A percentile compares a stretch with the other conserved stretches of the same genome.
These are phyloP conservation scores for Penicillium crustosum DNA, from an alignment of 2,329 filamentous ascomycete species.

Conservation along the genomic window DNA sequence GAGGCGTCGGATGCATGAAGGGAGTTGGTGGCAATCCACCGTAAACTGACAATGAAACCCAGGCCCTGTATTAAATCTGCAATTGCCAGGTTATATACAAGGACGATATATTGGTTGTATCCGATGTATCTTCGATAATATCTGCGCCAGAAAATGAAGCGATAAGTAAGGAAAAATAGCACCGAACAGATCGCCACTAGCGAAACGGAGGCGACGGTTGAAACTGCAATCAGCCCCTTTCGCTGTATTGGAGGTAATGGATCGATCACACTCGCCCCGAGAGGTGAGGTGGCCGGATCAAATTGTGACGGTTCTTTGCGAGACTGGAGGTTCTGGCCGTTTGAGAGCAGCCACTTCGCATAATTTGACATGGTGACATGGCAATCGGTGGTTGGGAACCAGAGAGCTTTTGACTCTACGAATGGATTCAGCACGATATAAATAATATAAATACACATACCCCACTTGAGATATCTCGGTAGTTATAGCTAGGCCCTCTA, in stretches of 20 bases:
- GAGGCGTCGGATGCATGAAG: not conserved
- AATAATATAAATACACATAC: not conserved
- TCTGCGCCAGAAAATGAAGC: too few species aligned
- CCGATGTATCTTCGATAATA: not conserved
- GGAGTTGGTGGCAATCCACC: not conserved
- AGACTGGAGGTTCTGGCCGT: not conserved
- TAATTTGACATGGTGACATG: not conserved
- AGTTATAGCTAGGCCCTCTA: too few species aligned
- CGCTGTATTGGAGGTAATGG: not conserved
- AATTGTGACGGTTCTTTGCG: not conserved
- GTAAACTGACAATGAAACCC: not conserved
- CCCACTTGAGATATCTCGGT: too few species aligned
- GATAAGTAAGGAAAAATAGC: too few species aligned
- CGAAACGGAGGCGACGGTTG: too few species aligned
- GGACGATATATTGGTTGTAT: not conserved
- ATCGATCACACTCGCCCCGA: not conserved
- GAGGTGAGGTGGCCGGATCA: not conserved
- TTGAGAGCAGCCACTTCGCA: not conserved
- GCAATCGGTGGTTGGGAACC: not conserved
- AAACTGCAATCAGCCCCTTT: not conserved
- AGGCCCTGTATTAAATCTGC: not conserved
- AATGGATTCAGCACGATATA: not conserved
- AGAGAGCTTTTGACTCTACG: not conserved
- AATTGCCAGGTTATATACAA: not conserved
- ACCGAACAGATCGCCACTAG: too few species aligned